phyloP scores from a whole-genome alignment of 495 filamentous ascomycete species.

The Penicillium bovifimosum region DNA sequence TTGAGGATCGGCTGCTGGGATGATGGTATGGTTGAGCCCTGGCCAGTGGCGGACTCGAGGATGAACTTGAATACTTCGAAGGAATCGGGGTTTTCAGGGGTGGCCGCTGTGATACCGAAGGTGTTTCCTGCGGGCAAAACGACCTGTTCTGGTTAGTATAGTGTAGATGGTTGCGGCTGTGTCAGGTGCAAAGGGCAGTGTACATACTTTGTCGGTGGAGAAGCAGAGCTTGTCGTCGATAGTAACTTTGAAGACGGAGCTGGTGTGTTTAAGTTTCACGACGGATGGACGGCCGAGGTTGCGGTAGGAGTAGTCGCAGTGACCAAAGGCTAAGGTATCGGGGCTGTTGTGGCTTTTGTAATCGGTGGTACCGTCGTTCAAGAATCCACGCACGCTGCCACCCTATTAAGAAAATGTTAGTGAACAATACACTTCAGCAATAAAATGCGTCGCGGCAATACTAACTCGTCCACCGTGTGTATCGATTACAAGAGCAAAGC shows the following conservation, averaged over 20 bases:
- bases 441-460: background rate
- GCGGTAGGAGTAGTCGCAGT: constrained; percentile 86
- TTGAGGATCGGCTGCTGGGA: constrained; percentile 29
- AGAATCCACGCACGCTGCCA: constrained; percentile 80
- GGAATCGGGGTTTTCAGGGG: constrained; percentile 86
- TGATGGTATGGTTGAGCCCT: constrained; percentile 30
- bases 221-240: constrained; percentile 84
- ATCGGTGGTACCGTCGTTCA: constrained; percentile 84
- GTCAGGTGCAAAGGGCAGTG: background rate
- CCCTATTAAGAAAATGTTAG: constrained; percentile 39
- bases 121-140: constrained; percentile 72
- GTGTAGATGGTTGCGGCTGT: background rate
- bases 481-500: constrained; percentile 80
- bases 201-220: constrained; percentile 62
- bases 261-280: constrained; percentile 64
- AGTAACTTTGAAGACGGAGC: constrained; percentile 61
- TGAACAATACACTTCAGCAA: background rate
- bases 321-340: constrained; percentile 84
- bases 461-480: constrained; percentile 70
- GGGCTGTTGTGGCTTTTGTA: constrained; percentile 74
- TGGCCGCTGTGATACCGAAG: constrained; percentile 82
- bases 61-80: constrained; percentile 90
- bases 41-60: constrained; percentile 46
- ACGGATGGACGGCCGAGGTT: constrained; percentile 81
- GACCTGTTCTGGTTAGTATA: constrained; percentile 40